These are phyloP conservation scores for Aciculosporium take DNA, from an alignment of 2,329 filamentous ascomycete genomes.

Conservation along the genomic window DNA sequence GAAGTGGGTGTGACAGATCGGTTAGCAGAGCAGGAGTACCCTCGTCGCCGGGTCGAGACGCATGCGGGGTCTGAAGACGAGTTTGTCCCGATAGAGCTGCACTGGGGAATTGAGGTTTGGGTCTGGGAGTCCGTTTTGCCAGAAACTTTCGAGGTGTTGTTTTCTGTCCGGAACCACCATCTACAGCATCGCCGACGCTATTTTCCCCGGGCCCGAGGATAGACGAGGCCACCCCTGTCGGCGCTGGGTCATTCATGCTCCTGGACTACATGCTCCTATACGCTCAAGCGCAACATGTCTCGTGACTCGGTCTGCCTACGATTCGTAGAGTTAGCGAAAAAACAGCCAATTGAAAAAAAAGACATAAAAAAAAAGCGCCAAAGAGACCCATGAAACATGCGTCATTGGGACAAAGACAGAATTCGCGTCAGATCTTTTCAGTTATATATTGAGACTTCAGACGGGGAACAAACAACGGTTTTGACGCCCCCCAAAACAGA, in stretches of 20 bases:
- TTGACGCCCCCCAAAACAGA: no score
- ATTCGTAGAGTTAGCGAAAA: neutral
- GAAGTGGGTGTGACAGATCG: neutral
- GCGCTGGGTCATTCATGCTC: conserved; percentile 4
- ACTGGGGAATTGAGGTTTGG: neutral
- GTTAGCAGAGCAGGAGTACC: neutral
- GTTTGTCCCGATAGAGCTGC: neutral
- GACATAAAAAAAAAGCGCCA: neutral
- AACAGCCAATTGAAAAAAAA: no score
- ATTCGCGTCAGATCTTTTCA: conserved; percentile 60
- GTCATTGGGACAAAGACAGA: conserved; percentile 1
- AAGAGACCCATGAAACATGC: neutral
- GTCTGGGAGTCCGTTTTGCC: conserved; percentile 6
- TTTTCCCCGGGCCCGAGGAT: neutral
- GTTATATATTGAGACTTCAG: conserved; percentile 41
- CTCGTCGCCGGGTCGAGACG: neutral
- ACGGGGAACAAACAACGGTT: conserved; percentile 35
- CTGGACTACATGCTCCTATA: conserved; percentile 5
- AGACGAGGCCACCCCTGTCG: neutral
- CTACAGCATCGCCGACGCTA: neutral
- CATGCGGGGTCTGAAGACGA: neutral
- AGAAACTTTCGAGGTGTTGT: neutral
- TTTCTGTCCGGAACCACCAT: neutral
- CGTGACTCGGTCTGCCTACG: neutral
- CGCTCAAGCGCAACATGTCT: neutral